Evolutionary conservation across 257 asterid genomes (phyloP), one percentile per base, ranked within the genome.

Genomic region (Solanum habrochaites): DNA sequence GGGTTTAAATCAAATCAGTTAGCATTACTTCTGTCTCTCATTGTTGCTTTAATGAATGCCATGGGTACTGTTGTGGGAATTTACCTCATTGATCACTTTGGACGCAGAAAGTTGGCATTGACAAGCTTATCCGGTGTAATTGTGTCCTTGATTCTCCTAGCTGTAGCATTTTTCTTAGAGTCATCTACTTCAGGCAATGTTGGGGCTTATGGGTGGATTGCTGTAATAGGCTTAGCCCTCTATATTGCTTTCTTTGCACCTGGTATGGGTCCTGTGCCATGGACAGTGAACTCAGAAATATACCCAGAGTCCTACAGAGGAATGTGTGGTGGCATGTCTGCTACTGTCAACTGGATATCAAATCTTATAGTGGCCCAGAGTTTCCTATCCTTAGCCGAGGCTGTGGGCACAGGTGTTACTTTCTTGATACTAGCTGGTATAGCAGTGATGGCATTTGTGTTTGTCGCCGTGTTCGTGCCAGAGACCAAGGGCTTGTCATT

Each of bases 201-300:
- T 16, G 92, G 91, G 20, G 71, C 88, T 40, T 94, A 91, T 31
- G 99, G 99, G 42, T 93, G 98, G 99, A 85, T 95, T 42, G 98
- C 99, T 0, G 92, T 96, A 27, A 29, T 88, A 67, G 99, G 99
- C 31, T 88, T 96, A 89, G 95, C 92, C 42, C 97, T 94, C 37
- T 96, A 95, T 66, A 94, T 96, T 8, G 90, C 98, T 12, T 94
- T 91, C 90, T 96, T 95, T 62, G 85, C 99, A 12, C 99, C 99
- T 0, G 98, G 99, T 42, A 94, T 96, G 99, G 98, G 99, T 27
- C 95, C 98, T 3, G 99, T 95, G 8, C 99, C 99, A 2, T 96
- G 99, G 99, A 91, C 99, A 1, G 93, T 96, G 84, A 96, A 95
- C 93, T 95, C 98, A 7, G 98, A 96, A 85, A 94, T 95, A 86